Base-by-base conservation (phyloP, 2,329 filamentous ascomycete genomes). In the Aspergillus sp. region DNA sequence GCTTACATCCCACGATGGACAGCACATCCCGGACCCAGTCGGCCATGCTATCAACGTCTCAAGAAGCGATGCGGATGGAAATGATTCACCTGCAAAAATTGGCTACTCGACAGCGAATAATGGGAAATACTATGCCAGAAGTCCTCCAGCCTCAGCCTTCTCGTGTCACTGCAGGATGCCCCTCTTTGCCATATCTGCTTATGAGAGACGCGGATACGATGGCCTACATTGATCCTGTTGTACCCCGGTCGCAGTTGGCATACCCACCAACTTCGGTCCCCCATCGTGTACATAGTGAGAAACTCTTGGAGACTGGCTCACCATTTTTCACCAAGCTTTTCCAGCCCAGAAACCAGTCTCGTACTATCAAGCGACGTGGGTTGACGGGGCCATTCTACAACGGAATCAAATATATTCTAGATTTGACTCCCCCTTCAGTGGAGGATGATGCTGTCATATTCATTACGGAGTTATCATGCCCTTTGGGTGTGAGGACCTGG, bases 361-460 rank as follows among this genome's bases (percentile, higher is more conserved):
- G 59, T 7, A 47, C 56, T 10, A 56, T 51, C 30, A 66, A 59
- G 39, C 63, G 60, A 29, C 60, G 66, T 10, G 52, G 59, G 3
- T 54, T 57, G 32, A 33, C 39, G 13, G 52, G 56, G 7, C 48
- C 43, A 10, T 55, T 66, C 5, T 62, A 59, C 0, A 51, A 62
- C 2, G 75, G 71, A 0, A 64, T 85, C 54, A 73, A 74, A 45
- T 85, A 77, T 50, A 65, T 85, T 12, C 54, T 87, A 31, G 82
- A 87, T 51, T 68, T 86, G 9, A 85, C 81, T 0, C 83, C 82
- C 0, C 74, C 78, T 0, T 64, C 64, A 0, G 76, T 83, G 56
- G 83, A 80, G 1, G 81, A 85, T 2, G 82, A 84, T 9, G 73
- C 80, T 7, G 76, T 83, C 1, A 74, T 78, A 26, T 69, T 79